These are phyloP conservation scores for Plasmodium vivax DNA, from an alignment of 169 alveolate species.

Conservation along the genomic window DNA sequence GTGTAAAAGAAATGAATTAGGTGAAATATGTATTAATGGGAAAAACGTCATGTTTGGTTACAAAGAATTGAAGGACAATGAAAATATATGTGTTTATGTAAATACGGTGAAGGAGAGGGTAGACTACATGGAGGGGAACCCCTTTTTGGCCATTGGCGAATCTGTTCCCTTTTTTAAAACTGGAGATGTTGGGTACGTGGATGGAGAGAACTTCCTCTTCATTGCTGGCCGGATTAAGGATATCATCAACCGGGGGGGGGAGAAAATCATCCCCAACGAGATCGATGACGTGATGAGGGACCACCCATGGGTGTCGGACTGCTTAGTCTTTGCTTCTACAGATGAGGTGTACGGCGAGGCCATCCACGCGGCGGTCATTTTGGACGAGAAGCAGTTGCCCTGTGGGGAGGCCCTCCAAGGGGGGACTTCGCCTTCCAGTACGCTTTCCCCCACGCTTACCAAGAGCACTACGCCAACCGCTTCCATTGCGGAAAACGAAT, in stretches of 20 bases:
- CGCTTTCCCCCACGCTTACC: not conserved
- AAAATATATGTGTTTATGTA: slow-evolving; percentile 46
- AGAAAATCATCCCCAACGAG: slow-evolving; percentile 61
- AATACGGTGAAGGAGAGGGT: slow-evolving; percentile 21
- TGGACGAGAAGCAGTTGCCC: slow-evolving; percentile 1
- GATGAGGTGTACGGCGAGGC: slow-evolving; percentile 68
- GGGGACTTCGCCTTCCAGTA: not conserved
- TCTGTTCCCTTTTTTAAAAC: slow-evolving; percentile 59
- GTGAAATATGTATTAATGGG: slow-evolving; percentile 72
- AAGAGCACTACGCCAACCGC: not conserved
- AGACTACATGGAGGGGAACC: slow-evolving; percentile 33
- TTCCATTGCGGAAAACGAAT: not conserved
- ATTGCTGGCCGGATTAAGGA: slow-evolving; percentile 66
- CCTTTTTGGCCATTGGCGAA: slow-evolving; percentile 12
- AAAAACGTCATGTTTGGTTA: slow-evolving; percentile 56
- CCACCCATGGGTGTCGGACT: slow-evolving; percentile 9
- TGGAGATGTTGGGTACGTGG: slow-evolving; percentile 71
- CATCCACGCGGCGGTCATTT: slow-evolving; percentile 42
- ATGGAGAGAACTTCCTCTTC: slow-evolving; percentile 56
- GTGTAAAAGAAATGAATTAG: slow-evolving; percentile 43
- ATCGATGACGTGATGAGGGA: slow-evolving; percentile 52
- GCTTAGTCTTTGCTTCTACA: slow-evolving; percentile 17
- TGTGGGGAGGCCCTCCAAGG: not conserved
- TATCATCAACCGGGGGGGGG: slow-evolving; percentile 70
- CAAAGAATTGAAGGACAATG: slow-evolving; percentile 63